phyloP scores from a whole-genome alignment of 805 yeast species.

The Helenozyma rhizophorensis region DNA sequence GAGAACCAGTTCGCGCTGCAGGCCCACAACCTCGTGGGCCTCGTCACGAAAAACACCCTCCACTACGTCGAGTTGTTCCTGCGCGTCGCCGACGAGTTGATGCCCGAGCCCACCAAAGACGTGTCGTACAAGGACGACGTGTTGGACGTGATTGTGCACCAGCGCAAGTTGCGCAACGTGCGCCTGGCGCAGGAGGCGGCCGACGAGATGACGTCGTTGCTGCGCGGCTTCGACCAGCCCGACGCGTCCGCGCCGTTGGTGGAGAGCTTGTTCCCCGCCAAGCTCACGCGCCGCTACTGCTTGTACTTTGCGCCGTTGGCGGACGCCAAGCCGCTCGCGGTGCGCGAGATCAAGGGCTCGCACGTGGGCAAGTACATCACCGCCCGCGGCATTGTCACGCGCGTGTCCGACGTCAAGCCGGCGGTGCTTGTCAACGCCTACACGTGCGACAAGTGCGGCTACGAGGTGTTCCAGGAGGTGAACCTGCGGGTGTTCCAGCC shows the following conservation, averaged over 20 bases:
- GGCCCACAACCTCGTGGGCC: conserved; percentile 42
- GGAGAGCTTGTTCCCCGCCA: conserved; percentile 72
- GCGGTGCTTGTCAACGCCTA: conserved; percentile 87
- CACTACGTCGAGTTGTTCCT: conserved; percentile 78
- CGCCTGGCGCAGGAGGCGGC: conserved; percentile 64
- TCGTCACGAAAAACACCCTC: conserved; percentile 67
- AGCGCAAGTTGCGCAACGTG: conserved; percentile 78
- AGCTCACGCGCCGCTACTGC: conserved; percentile 79
- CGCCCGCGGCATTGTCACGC: conserved; percentile 88
- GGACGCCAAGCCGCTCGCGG: conserved; percentile 63
- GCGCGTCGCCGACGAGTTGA: conserved; percentile 66
- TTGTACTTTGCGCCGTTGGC: conserved; percentile 82
- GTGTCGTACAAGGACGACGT: conserved; percentile 83
- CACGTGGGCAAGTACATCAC: conserved; percentile 85
- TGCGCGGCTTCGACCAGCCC: conserved; percentile 27
- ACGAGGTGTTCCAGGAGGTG: conserved; percentile 94
- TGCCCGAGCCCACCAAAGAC: conserved; percentile 85
- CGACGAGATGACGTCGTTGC: conserved; percentile 50
- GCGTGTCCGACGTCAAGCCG: conserved; percentile 96
- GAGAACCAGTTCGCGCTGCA: conserved; percentile 29
- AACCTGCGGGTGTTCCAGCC: conserved; percentile 81
- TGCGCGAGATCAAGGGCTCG: conserved; percentile 82
- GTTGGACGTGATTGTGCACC: conserved; percentile 86
- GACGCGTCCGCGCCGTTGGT: conserved; percentile 10
- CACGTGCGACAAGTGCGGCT: conserved; percentile 96